Evolutionary conservation across 2,329 filamentous ascomycete genomes (phyloP).

Genomic region (Penicillium sp.): DNA sequence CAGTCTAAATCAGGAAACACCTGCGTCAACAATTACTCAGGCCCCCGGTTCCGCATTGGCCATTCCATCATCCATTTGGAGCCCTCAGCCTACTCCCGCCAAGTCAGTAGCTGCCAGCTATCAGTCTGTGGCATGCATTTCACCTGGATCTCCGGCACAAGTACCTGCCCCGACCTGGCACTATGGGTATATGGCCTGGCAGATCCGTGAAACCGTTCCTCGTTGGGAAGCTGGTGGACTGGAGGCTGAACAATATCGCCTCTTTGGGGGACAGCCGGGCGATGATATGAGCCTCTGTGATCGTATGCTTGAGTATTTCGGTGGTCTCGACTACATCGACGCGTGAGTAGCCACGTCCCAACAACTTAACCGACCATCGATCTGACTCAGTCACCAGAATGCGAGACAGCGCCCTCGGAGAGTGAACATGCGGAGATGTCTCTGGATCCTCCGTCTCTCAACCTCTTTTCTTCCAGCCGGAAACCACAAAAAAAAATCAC

Average conservation of each 20-base stretch:
- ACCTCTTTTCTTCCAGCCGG: constrained; percentile 8
- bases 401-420: constrained; percentile 27
- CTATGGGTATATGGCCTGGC: constrained; percentile 42
- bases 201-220: constrained; percentile 35
- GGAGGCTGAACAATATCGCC: constrained; percentile 44
- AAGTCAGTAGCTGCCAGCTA: constrained; percentile 15
- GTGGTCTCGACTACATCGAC: constrained; percentile 49
- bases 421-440: constrained; percentile 22
- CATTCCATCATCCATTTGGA: constrained; percentile 11
- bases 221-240: constrained; percentile 30
- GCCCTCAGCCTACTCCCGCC: constrained; percentile 8
- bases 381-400: constrained; percentile 20
- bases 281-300: constrained; percentile 47
- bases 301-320: constrained; percentile 51
- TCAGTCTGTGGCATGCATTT: no score
- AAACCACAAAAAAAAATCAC: constrained; percentile 15
- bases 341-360: constrained; percentile 32
- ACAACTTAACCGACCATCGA: constrained; percentile 7
- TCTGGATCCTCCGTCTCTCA: not conserved
- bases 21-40: constrained; percentile 9
- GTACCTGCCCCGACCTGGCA: constrained; percentile 43
- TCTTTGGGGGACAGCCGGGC: constrained; percentile 47
- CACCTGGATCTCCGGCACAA: constrained; percentile 23
- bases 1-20: constrained; percentile 15
- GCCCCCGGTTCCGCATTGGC: constrained; percentile 6